Evolutionary conservation across 2,329 filamentous ascomycete genomes (phyloP).

Genomic region (Apiospora sp.): DNA sequence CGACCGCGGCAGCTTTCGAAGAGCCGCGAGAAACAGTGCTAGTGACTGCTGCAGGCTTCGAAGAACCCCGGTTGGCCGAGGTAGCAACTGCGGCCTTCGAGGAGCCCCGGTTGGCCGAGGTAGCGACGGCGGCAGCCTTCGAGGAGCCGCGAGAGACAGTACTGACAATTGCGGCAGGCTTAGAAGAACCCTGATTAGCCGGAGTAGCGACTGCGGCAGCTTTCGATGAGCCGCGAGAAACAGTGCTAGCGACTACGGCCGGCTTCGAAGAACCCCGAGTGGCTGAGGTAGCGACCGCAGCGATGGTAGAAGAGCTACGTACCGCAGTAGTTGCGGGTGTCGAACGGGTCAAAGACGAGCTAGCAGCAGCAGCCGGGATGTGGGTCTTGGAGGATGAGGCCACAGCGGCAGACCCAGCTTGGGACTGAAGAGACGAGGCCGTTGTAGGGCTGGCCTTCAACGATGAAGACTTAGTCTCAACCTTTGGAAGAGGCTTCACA

Average conservation of each 20-base stretch:
- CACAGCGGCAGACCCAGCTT: conserved; percentile 2
- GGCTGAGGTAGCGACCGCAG: background rate
- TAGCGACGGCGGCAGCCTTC: background rate
- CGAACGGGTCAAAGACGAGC: conserved; percentile 13
- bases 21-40: background rate
- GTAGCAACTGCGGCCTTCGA: background rate
- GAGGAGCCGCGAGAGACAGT: background rate
- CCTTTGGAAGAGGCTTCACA: background rate
- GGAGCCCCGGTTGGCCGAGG: background rate
- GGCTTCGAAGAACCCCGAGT: background rate
- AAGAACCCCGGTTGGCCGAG: background rate
- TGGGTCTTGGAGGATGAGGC: conserved; percentile 7
- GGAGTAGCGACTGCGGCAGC: background rate
- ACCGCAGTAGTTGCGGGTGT: background rate
- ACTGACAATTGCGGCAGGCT: background rate
- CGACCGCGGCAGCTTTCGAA: background rate
- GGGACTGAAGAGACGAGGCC: background rate
- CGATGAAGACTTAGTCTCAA: conserved; percentile 11
- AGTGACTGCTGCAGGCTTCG: background rate
- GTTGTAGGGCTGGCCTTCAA: background rate
- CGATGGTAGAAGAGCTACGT: background rate
- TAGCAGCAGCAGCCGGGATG: background rate
- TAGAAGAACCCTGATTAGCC: background rate
- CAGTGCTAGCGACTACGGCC: background rate
- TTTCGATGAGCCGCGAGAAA: background rate